Conservation (phyloP, 805 yeast genomes). For the Saturnispora gosingensis region DNA sequence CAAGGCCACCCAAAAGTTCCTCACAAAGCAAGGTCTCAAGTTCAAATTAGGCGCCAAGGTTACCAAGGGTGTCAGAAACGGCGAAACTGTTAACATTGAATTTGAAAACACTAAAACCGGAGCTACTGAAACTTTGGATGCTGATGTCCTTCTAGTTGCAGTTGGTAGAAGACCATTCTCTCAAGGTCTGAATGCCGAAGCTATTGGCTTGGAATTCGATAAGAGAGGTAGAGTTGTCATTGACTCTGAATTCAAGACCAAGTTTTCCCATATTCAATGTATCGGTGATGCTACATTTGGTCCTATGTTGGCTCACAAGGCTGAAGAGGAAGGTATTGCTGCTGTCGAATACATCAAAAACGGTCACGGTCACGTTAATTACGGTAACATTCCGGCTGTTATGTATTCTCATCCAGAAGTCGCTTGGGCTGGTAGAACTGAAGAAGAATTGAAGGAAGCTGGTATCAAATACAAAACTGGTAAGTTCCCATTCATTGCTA, state of each 20-base stretch:
- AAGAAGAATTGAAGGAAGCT: constrained; percentile 45
- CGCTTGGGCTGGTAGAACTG: constrained; percentile 98
- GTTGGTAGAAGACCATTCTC: constrained; percentile 98
- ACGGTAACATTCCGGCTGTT: constrained; percentile 94
- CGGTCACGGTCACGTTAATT: constrained; percentile 97
- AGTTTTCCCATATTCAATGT: constrained; percentile 86
- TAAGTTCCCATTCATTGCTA: constrained; percentile 97
- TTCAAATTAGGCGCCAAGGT: constrained; percentile 93
- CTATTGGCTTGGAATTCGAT: constrained; percentile 83
- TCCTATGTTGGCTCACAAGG: constrained; percentile 99
- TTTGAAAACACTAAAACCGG: constrained; percentile 87
- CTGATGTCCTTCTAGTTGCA: constrained; percentile 93
- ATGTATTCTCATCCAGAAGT: constrained; percentile 99
- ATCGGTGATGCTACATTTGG: constrained; percentile 99
- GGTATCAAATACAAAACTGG: constrained; percentile 91
- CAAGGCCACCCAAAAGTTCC: constrained; percentile 77
- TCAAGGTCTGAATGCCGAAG: constrained; percentile 80
- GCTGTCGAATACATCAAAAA: constrained; percentile 89
- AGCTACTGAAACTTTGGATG: constrained; percentile 65
- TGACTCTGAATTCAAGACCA: constrained; percentile 88
- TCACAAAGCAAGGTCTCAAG: constrained; percentile 90
- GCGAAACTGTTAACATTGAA: constrained; percentile 78
- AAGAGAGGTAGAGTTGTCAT: constrained; percentile 89
- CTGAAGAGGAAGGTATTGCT: constrained; percentile 99
- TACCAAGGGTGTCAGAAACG: constrained; percentile 74